phyloP scores from a whole-genome alignment of 495 filamentous ascomycete genomes.

The Thermochaetoides thermophila region DNA sequence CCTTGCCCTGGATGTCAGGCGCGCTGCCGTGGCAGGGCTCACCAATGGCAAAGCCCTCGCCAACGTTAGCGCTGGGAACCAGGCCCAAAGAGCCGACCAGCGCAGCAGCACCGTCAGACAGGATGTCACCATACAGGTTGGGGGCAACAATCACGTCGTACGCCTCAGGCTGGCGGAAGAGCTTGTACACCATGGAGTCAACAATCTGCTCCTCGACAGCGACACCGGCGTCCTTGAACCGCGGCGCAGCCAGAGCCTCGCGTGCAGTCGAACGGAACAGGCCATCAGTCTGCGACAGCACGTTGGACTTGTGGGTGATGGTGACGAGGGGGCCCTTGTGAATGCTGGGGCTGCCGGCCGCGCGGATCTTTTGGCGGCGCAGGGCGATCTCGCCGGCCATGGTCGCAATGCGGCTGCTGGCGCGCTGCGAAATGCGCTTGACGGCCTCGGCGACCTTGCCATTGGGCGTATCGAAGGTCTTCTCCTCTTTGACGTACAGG shows the following conservation, averaged over 20 bases:
- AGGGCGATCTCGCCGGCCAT: slow-evolving; percentile 93
- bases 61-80: slow-evolving; percentile 93
- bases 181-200: slow-evolving; percentile 98
- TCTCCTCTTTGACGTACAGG: slow-evolving; percentile 96
- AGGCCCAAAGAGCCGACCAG: slow-evolving; percentile 88
- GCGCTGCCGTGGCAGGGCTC: slow-evolving; percentile 96
- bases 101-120: slow-evolving; percentile 89
- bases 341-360: slow-evolving; percentile 31
- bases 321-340: slow-evolving; percentile 68
- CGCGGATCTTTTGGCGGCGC: slow-evolving; percentile 64
- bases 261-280: slow-evolving; percentile 77
- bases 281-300: slow-evolving; percentile 90
- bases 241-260: slow-evolving; percentile 47
- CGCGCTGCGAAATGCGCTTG: slow-evolving; percentile 84
- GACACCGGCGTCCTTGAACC: slow-evolving; percentile 38
- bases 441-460: slow-evolving; percentile 92
- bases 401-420: slow-evolving; percentile 66
- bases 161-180: slow-evolving; percentile 82
- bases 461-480: slow-evolving; percentile 53
- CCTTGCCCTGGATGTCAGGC: slow-evolving; percentile 85
- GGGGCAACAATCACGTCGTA: slow-evolving; percentile 98
- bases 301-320: slow-evolving; percentile 97
- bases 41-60: slow-evolving; percentile 86
- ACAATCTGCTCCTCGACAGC: slow-evolving; percentile 94
- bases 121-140: slow-evolving; percentile 94